Evolutionary conservation across 805 yeast species (phyloP).

Genomic region (Starmerella khaoyaiensis): DNA sequence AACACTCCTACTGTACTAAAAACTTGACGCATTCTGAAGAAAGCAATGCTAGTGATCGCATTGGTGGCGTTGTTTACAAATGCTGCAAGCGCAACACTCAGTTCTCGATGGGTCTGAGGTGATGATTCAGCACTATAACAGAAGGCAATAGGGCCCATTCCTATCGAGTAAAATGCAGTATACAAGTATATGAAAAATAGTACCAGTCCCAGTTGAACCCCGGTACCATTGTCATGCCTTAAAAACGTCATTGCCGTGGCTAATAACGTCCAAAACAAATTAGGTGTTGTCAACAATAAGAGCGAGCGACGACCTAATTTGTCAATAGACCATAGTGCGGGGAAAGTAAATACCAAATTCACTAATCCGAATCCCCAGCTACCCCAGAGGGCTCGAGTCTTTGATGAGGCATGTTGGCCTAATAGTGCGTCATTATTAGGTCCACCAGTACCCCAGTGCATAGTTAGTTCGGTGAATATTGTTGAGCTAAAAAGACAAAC

Average conservation of each 20-base stretch:
- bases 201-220: slow-evolving; percentile 48
- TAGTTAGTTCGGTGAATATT: slow-evolving; percentile 44
- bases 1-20: slow-evolving; percentile 76
- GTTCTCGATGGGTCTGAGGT: slow-evolving; percentile 21
- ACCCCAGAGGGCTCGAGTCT: slow-evolving; percentile 53
- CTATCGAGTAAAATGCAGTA: slow-evolving; percentile 62
- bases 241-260: slow-evolving; percentile 50
- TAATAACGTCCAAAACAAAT: slow-evolving; percentile 43
- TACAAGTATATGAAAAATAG: slow-evolving; percentile 63
- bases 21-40: slow-evolving; percentile 59
- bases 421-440: slow-evolving; percentile 20
- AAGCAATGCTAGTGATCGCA: slow-evolving; percentile 54
- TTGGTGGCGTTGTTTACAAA: slow-evolving; percentile 44
- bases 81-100: slow-evolving; percentile 24
- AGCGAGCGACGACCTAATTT: slow-evolving; percentile 57
- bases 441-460: slow-evolving; percentile 24
- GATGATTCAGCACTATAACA: slow-evolving; percentile 63
- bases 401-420: slow-evolving; percentile 19
- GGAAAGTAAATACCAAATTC: slow-evolving; percentile 68
- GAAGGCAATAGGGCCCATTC: slow-evolving; percentile 85
- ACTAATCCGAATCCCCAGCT: slow-evolving; percentile 80
- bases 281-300: slow-evolving; percentile 45
- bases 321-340: slow-evolving; percentile 72
- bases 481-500: slow-evolving; percentile 76
- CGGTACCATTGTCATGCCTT: slow-evolving; percentile 34